Evolutionary conservation across 129 eudicot genomes (phyloP), one percentile per base, ranked within the genome.

Genomic region (Rutidosis leptorrhynchoides): DNA sequence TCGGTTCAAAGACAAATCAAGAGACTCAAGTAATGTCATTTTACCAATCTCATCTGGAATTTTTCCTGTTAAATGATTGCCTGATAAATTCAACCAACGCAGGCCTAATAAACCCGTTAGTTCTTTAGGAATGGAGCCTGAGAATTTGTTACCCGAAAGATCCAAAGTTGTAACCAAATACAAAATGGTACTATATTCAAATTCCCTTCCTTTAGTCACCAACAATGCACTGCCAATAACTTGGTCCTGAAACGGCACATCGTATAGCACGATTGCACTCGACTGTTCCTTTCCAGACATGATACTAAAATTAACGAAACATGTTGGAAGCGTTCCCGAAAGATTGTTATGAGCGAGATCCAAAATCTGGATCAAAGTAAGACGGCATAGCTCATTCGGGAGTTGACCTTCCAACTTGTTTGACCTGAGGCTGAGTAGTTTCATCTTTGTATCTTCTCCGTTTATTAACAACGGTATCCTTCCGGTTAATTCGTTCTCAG

Each of bases 331-430:
- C 6, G 51, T 51, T 28, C 86, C 86, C 2, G 72, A 65, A 43
- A 82, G 55, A 61, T 74, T 64, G 72, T 81, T 81, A 27, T 73
- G 45, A 23, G 80, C 75, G 20, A 81, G 74, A 43, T 82, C 83
- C 53, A 78, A 51, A 7, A 82, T 70, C 12, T 78, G 83, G 30
- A 82, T 77, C 9, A 62, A 68, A 16, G 59, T 62, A 24, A 78
- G 75, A 3, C 26, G 46, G 57, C 83, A 82, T 1, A 82, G 72
- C 25, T 79, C 82, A 21, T 27, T 7, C 1, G 83, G 83, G 35
- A 82, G 32, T 24, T 59, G 21, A 20, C 86, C 80, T 8, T 21
- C 26, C 12, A 82, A 46, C 46, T 26, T 74, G 68, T 78, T 78
- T 15, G 62, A 56, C 29, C 83, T 67, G 7, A 82, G 83, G 69